These are phyloP conservation scores for Hyphopichia wangnamkhiaoensis DNA, from an alignment of 1,139 yeast species.

Conservation along the genomic window DNA sequence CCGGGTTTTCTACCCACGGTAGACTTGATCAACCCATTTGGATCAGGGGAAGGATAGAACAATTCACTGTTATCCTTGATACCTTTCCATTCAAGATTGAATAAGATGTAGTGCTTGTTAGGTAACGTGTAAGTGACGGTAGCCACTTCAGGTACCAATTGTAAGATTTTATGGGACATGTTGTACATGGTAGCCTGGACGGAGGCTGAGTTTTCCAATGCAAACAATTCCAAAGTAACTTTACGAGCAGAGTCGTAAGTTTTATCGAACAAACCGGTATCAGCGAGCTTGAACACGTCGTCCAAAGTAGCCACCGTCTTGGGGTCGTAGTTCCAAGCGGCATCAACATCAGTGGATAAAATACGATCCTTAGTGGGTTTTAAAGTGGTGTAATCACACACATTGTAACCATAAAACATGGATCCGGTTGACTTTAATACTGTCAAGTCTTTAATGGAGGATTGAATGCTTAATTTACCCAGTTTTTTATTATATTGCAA, in stretches of 20 bases:
- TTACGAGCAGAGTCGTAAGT: constrained; percentile 63
- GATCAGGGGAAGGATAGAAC: constrained; percentile 88
- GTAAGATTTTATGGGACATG: constrained; percentile 76
- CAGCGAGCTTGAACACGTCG: constrained; percentile 53
- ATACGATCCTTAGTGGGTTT: constrained; percentile 81
- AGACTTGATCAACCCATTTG: constrained; percentile 86
- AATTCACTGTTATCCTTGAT: constrained; percentile 76
- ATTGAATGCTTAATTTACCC: constrained; percentile 56
- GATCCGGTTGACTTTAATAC: constrained; percentile 94
- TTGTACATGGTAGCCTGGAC: constrained; percentile 97
- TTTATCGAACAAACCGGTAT: constrained; percentile 62
- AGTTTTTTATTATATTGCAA: constrained; percentile 52
- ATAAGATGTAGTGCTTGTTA: constrained; percentile 84
- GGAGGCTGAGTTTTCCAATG: constrained; percentile 81
- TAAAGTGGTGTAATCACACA: constrained; percentile 86
- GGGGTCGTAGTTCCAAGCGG: constrained; percentile 68
- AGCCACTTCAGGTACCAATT: constrained; percentile 53
- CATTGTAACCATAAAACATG: constrained; percentile 84
- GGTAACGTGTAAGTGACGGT: constrained; percentile 77
- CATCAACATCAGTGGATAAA: constrained; percentile 82
- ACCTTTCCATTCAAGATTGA: constrained; percentile 83
- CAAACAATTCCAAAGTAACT: constrained; percentile 75
- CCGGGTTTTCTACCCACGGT: constrained; percentile 66
- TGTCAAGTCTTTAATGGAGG: constrained; percentile 79
- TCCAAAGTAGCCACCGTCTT: constrained; percentile 50